Evolutionary conservation across 2,329 filamentous ascomycete species (phyloP), one percentile per base, ranked within the genome.

Genomic region (Ampelomyces quisqualis): DNA sequence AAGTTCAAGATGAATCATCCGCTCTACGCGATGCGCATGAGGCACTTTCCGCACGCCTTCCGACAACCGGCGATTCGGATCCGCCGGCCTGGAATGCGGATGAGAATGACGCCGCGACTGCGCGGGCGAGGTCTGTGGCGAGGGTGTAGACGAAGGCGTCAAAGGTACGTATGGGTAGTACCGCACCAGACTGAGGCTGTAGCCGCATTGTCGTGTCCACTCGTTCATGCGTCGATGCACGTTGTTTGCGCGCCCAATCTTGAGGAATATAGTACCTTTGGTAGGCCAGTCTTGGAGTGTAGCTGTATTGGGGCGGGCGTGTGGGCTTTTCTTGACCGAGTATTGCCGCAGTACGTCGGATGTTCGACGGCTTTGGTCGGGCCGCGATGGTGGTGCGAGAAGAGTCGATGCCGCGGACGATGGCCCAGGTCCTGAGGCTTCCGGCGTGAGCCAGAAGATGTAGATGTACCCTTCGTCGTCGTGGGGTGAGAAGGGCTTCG

Each of bases 381-480:
- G 46, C 13, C 54, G 51, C 15, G 34, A 86, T 73, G 8, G 79
- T 77, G 7, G 80, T 75, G 14, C 80, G 78, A 29, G 81, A 73
- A 67, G 53, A 1, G 49, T 55, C 0, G 58, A 63, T 2, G 66
- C 65, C 2, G 64, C 54, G 5, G 58, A 49, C 81, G 83, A 23
- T 74, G 77, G 72, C 0, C 78, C 67, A 0, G 75, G 65, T 6
- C 80, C 70, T 2, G 76, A 77, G 23, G 79, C 75, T 21, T 89
- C 83, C 7, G 63, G 51, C 0, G 89, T 96, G 15, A 96, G 77
- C 90, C 91, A 96, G 76, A 97, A 98, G 69, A 98, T 95, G 77
- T 98, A 98, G 54, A 98, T 97, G 71, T 93, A 98, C 24, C 93
- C 93, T 34, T 64, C 62, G 55, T 94, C 88, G 52, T 93, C 88